Percentiles rank a stretch among this genome's conserved stretches.
These are phyloP conservation scores for Candida chauliodis DNA, from an alignment of 805 yeast genomes.

Conservation along the genomic window DNA sequence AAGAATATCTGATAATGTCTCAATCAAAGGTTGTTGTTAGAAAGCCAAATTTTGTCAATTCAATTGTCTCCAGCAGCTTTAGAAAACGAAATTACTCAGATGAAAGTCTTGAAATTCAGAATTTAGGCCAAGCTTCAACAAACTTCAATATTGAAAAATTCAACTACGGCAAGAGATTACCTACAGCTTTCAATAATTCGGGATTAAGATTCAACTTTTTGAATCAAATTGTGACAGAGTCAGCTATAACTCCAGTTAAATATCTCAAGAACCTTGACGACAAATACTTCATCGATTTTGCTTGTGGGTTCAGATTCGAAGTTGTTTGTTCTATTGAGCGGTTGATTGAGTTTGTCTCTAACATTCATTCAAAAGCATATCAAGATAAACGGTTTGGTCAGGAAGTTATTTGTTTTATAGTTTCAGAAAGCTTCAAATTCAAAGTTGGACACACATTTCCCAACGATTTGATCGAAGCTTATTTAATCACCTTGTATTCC, in stretches of 20 bases:
- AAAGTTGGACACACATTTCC: not conserved
- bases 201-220: constrained; percentile 3
- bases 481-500: not conserved
- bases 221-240: not conserved
- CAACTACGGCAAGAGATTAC: constrained; percentile 1
- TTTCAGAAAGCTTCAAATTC: constrained; percentile 1
- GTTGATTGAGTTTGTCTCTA: not conserved
- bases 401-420: constrained; percentile 4
- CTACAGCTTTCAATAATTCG: not conserved
- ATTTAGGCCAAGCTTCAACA: constrained; percentile 1
- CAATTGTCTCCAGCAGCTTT: not conserved
- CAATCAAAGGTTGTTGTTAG: constrained; percentile 2
- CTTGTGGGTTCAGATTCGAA: constrained; percentile 9
- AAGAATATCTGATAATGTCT: not conserved
- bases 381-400: constrained; percentile 4
- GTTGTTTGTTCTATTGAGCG: constrained; percentile 2
- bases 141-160: constrained; percentile 4
- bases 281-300: constrained; percentile 2
- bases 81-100: not conserved
- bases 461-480: constrained; percentile 1
- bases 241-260: not conserved
- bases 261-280: constrained; percentile 2
- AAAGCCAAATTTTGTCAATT: constrained; percentile 1
- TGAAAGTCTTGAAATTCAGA: not conserved
- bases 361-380: not conserved